These are phyloP conservation scores for Saprolegnia diclina DNA, from an alignment of 352 stramenopile genomes.

Conservation along the genomic window DNA sequence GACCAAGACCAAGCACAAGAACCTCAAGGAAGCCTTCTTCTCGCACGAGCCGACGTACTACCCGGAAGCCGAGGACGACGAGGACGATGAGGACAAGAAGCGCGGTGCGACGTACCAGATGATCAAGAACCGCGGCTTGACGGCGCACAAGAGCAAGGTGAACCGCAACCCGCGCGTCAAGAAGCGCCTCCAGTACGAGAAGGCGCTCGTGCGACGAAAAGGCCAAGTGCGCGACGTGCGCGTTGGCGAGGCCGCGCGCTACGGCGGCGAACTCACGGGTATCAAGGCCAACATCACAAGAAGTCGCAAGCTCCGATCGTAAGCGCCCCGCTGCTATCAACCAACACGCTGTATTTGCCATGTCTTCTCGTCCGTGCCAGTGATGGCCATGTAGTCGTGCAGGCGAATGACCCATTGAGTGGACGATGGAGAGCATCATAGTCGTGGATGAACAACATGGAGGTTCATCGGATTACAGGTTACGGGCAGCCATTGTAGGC, in stretches of 20 bases:
- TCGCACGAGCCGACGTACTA: conserved; percentile 56
- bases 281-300: conserved; percentile 86
- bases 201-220: conserved; percentile 96
- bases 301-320: conserved; percentile 80
- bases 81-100: conserved; percentile 75
- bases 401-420: no score
- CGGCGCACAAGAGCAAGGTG: conserved; percentile 97
- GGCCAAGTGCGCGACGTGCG: conserved; percentile 93
- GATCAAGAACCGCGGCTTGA: conserved; percentile 97
- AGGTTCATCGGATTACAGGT: neutral
- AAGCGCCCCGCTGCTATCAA: neutral
- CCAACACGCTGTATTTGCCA: neutral
- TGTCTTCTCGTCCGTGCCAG: neutral
- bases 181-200: conserved; percentile 97
- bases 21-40: conserved; percentile 77
- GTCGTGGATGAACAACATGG: neutral
- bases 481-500: neutral
- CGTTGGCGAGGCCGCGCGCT: conserved; percentile 77
- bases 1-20: conserved; percentile 46
- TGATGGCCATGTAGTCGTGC: no score
- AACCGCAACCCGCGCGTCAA: conserved; percentile 98
- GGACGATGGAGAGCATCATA: no score
- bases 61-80: conserved; percentile 51
- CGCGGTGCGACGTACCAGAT: conserved; percentile 92
- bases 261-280: conserved; percentile 84